Evolutionary conservation across 257 asterid genomes (phyloP), one percentile per base, ranked within the genome.

Genomic region (Sherardia arvensis): DNA sequence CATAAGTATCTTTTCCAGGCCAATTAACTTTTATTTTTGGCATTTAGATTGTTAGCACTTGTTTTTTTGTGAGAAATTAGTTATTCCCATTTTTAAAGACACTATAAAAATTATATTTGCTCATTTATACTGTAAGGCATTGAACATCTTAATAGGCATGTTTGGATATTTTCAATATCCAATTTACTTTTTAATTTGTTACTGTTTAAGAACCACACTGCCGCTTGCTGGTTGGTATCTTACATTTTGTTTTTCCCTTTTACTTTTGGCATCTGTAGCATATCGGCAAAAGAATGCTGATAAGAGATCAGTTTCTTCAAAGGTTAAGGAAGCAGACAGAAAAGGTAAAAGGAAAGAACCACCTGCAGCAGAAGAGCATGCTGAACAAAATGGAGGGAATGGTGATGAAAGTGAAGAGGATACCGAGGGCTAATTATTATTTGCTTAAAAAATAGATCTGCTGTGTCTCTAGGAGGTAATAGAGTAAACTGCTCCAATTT

Each of bases 251-350:
- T 22, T 28, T 27, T 61, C 63, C 51, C 32, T n/a, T 20, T 51
- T 69, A 25, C 58, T 48, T 38, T 67, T 28, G 47, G 69, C 58
- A 65, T 29, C 18, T n/a, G 26, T 11, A 92, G 97, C 79, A 72
- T 84, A 81, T 49, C 82, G 91, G 75, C 78, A 72, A 76, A 89
- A 73, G 84, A 85, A 87, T 68, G 78, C 84, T 53, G 84, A 38
- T 61, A 79, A 66, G 81, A 89, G 80, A 82, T 64, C 87, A 0
- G 80, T 65, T 43, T 73, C 84, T 17, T 68, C 76, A 0, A 84
- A 79, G 70, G 69, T 73, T 4, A 61, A 68, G 71, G 82, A 79
- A 67, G 69, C 73, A 4, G 69, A 77, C 65, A 65, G 65, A 64
- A 76, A 74, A 67, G 72, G 76, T 23, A 79, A 71, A 78, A 70